These are phyloP conservation scores for Penicillium fuscoglaucum DNA, from an alignment of 2,329 filamentous ascomycete genomes.

Conservation along the genomic window DNA sequence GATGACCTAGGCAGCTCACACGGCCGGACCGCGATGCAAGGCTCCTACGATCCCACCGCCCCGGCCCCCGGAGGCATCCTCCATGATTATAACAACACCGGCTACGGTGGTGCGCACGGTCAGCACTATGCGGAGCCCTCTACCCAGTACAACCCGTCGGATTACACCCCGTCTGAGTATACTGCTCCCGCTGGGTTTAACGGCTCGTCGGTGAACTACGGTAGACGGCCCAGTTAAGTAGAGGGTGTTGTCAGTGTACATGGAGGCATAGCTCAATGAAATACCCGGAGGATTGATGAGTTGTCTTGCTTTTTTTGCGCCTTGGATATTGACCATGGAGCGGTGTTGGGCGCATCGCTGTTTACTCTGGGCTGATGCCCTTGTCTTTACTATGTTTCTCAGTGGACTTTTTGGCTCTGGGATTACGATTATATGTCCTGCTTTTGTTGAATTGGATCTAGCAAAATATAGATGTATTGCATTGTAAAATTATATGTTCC, in stretches of 20 bases:
- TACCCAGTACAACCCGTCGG: conserved; percentile 7
- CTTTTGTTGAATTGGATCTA: conserved; percentile 2
- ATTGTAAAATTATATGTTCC: neutral
- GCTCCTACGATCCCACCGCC: conserved; percentile 43
- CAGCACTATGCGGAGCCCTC: conserved; percentile 29
- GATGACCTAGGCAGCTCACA: conserved; percentile 44
- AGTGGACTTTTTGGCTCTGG: neutral
- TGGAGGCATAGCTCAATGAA: conserved; percentile 7
- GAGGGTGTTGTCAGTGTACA: neutral
- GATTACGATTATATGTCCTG: conserved; percentile 17
- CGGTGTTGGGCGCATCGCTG: conserved; percentile 36
- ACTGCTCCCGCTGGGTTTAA: conserved; percentile 15
- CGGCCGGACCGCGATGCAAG: conserved; percentile 39
- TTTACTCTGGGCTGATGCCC: conserved; percentile 12
- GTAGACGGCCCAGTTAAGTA: conserved; percentile 9
- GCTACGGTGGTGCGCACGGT: conserved; percentile 44
- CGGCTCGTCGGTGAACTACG: conserved; percentile 25
- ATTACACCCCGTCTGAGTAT: conserved; percentile 13
- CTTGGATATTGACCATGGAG: conserved; percentile 32
- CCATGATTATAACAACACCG: conserved; percentile 42
- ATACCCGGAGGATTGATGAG: conserved; percentile 23
- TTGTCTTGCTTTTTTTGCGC: conserved; percentile 23
- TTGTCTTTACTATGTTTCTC: conserved; percentile 13
- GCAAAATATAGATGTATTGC: conserved; percentile 5
- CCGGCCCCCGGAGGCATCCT: conserved; percentile 34